Evolutionary conservation across 2,329 filamentous ascomycete species (phyloP), one percentile per base, ranked within the genome.

Genomic region (Penicillium freii): DNA sequence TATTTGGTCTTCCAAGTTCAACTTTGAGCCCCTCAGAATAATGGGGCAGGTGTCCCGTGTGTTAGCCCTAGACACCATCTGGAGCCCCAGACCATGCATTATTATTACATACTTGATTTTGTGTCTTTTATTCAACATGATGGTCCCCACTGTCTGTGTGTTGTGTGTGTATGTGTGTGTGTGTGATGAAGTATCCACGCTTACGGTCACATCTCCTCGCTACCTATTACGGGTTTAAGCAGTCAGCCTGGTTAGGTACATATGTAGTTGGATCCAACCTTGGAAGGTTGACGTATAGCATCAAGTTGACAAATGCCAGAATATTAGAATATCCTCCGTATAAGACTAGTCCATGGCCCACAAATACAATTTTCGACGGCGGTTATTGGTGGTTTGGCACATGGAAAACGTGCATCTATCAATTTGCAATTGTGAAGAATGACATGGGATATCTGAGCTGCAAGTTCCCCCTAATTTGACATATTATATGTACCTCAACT

Each of bases 161-260:
- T 27, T 6, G 15, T n/a, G 53, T 60, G 57, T 51, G 50, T 52
- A 39, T 49, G 25, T 27, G 5, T 9, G 19, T 15, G 54, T 59
- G 59, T 51, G 40, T 52, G 39, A 45, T 47, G 43, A 42, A 23
- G 45, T 33, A 31, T 47, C 45, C 54, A 54, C 48, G 45, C 44
- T 59, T 55, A 50, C 54, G 27, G 57, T 63, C 60, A 61, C 56
- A 57, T 61, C 53, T 54, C 55, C 55, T 44, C 54, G 51, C 54
- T 42, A 23, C 23, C 39, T 25, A 33, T 33, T 43, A 44, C 40
- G 17, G 40, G 23, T 29, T 17, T 4, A 11, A 34, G 44, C 19
- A 25, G 45, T 27, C 33, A 46, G 10, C 27, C 19, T 51, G n/a
- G 11, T 50, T 31, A 40, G 34, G 21, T 50, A 25, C 43, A 42